A percentile compares a stretch with the other conserved stretches of the same genome.
Conservation (phyloP, 1,139 yeast genomes). For the Pichia norvegensis region DNA sequence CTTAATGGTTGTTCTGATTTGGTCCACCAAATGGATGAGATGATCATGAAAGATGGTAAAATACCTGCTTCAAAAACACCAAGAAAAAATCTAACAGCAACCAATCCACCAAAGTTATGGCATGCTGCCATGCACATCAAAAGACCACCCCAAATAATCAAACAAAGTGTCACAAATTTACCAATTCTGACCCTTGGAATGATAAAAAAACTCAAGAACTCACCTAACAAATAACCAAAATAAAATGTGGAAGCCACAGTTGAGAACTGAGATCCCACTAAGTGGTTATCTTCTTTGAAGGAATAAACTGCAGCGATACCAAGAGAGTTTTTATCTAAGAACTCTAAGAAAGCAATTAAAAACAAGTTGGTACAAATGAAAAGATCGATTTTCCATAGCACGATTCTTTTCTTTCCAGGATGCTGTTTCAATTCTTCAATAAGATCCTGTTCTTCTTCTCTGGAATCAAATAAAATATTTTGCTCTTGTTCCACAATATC, state of each 20-base stretch:
- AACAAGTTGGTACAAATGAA: constrained; percentile 5
- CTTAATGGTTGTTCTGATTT: constrained; percentile 24
- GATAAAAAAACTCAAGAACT: constrained; percentile 14
- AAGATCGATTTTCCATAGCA: constrained; percentile 5
- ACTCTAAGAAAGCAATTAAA: constrained; percentile 13
- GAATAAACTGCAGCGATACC: constrained; percentile 19
- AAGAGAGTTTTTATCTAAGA: constrained; percentile 21
- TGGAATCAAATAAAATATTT: not conserved
- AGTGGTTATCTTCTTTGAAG: constrained; percentile 14
- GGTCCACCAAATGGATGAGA: constrained; percentile 28
- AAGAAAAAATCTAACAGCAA: constrained; percentile 31
- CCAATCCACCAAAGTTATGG: constrained; percentile 29
- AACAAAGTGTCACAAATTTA: constrained; percentile 14
- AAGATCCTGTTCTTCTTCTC: constrained; percentile 1
- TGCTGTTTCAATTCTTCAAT: not conserved
- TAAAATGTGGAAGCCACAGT: constrained; percentile 54
- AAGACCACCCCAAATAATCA: constrained; percentile 20
- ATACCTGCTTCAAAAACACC: constrained; percentile 29
- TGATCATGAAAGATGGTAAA: constrained; percentile 27
- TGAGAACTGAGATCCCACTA: constrained; percentile 21
- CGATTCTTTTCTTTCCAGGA: not conserved
- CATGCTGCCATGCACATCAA: constrained; percentile 28
- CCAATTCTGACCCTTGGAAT: constrained; percentile 18
- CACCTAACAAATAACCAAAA: constrained; percentile 39
- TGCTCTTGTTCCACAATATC: not conserved